phyloP scores from a whole-genome alignment of 2,329 filamentous ascomycete species.

The Trichoderma sp. region DNA sequence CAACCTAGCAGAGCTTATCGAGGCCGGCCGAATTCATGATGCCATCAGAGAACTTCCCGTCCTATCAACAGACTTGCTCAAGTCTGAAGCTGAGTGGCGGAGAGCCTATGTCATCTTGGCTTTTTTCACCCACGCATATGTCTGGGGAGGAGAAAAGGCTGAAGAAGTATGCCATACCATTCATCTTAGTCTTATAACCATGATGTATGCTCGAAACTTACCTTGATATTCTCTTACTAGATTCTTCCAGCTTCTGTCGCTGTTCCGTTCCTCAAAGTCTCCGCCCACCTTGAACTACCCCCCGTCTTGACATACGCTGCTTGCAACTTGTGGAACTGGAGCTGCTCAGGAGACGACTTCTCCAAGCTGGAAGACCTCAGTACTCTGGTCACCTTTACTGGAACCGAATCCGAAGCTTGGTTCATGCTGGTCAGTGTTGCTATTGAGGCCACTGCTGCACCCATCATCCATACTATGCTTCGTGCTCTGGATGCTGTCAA shows the following conservation, averaged over 20 bases:
- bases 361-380: constrained; percentile 70
- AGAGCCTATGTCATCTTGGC: constrained; percentile 78
- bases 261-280: constrained; percentile 73
- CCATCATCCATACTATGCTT: constrained; percentile 77
- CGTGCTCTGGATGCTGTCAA: constrained; percentile 72
- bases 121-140: constrained; percentile 82
- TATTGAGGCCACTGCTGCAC: constrained; percentile 80
- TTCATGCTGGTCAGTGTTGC: constrained; percentile 90
- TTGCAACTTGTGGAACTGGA: constrained; percentile 89
- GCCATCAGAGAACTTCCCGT: constrained; percentile 69
- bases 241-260: constrained; percentile 75
- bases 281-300: constrained; percentile 75
- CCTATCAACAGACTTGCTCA: constrained; percentile 67
- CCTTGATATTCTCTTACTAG: constrained; percentile 40
- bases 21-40: constrained; percentile 64
- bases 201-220: not conserved
- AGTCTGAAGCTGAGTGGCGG: constrained; percentile 73
- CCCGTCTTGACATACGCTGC: constrained; percentile 90
- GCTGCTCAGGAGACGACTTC: constrained; percentile 57
- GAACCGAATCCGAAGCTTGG: constrained; percentile 89
- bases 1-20: constrained; percentile 69
- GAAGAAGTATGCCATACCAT: constrained; percentile 61
- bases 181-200: no score
- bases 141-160: constrained; percentile 82
- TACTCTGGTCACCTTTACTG: constrained; percentile 82